Evolutionary conservation across 345 rosid species (phyloP), one percentile per base, ranked within the genome.

Genomic region (Bretschneidera sinensis): DNA sequence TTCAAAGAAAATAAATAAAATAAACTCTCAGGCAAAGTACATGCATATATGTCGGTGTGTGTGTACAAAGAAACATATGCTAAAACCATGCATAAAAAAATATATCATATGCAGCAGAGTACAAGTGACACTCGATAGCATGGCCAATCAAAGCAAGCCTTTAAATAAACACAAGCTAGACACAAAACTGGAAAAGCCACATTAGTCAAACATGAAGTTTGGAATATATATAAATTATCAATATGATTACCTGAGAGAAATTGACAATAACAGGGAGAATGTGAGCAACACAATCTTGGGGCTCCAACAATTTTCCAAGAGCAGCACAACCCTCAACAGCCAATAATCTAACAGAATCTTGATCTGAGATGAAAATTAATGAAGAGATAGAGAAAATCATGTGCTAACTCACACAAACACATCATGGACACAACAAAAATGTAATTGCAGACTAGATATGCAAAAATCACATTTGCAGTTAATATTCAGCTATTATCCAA

Each of bases 301-400:
- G 80, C 61, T 87, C 85, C 79, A 87, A 73, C 83, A 85, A 68
- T 74, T 84, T 85, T 54, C 95, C 91, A 54, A 83, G 87, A 48
- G 91, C 82, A 67, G 86, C 81, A 71, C 88, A 84, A 63, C 95
- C 85, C 79, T 87, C 95, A 74, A 87, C 88, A 23, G 88, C 95
- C 83, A 87, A 74, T 63, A 87, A 67, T 34, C 84, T 83, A 64
- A 87, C 91, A 23, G 95, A 79, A 74, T 87, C 95, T 74, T 87
- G 95, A 59, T 87, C 88, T 87, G 85, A 63, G 39, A 61, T 61
- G 47, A 51, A 66, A 48, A 63, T 43, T 21, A 51, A 64, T 51
- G 54, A 39, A 39, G 1, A 39, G 10, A 39, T 39, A 4, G 9
- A 9, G 4, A 33, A 2, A 4, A 5, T 20, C 11, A 51, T 31